Conservation (phyloP, 2,329 filamentous ascomycete species). For the Ophiostoma sp. region DNA sequence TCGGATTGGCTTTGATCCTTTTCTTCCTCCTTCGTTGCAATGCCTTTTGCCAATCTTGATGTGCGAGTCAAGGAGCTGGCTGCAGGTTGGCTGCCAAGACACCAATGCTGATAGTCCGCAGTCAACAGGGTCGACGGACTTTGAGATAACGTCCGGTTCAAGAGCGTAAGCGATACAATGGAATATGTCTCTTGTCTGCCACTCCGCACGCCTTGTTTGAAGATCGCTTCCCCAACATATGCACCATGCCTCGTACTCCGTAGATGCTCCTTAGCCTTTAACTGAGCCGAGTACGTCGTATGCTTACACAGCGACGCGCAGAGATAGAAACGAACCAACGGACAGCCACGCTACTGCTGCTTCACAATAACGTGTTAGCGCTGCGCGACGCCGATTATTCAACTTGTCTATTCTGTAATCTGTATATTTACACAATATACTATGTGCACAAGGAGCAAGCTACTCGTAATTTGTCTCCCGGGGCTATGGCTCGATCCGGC, state of each 20-base stretch:
- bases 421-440: neutral
- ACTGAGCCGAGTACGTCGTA: too few relatives aligned
- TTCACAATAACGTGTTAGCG: neutral
- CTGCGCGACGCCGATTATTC: conserved; percentile 8
- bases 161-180: too few relatives aligned
- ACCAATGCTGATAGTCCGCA: too few relatives aligned
- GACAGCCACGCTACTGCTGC: conserved; percentile 5
- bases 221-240: neutral
- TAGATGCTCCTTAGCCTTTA: too few relatives aligned
- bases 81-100: too few relatives aligned
- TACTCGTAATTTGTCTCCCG: conserved; percentile 12
- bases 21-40: too few relatives aligned
- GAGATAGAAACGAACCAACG: neutral
- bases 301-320: too few relatives aligned
- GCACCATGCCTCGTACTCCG: neutral
- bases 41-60: too few relatives aligned
- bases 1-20: too few relatives aligned
- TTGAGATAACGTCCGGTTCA: neutral
- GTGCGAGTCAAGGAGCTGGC: too few relatives aligned
- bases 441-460: neutral
- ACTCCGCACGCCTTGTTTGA: conserved; percentile 7
- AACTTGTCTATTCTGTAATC: neutral
- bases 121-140: neutral
- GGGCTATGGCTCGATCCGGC: conserved; percentile 7
- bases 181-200: neutral